Percentiles rank a stretch among this genome's conserved stretches.
These are phyloP conservation scores for Tremella fuciformis DNA, from an alignment of 768 basidiomycete genomes.

Conservation along the genomic window DNA sequence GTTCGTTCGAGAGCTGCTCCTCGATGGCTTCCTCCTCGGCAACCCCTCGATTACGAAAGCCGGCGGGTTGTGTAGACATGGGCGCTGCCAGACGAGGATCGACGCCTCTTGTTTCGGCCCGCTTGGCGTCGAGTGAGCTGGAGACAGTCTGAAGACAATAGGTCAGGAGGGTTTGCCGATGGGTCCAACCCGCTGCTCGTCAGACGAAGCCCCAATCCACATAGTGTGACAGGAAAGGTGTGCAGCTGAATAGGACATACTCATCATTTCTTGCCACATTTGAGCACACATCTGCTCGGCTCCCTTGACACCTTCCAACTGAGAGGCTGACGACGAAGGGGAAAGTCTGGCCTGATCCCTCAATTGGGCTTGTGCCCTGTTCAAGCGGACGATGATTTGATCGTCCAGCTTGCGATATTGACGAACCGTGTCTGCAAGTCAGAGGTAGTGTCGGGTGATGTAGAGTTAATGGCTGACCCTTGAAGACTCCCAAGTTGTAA, in stretches of 20 bases:
- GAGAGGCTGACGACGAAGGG: not conserved
- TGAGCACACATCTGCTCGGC: constrained; percentile 44
- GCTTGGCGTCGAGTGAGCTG: constrained; percentile 24
- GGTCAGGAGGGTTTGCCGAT: constrained; percentile 46
- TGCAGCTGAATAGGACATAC: constrained; percentile 21
- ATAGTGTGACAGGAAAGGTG: not conserved
- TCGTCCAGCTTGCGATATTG: constrained; percentile 51
- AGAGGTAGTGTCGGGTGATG: not conserved
- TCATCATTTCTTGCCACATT: constrained; percentile 51
- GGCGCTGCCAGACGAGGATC: constrained; percentile 2
- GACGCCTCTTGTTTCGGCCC: constrained; percentile 42
- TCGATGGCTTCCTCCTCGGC: constrained; percentile 8
- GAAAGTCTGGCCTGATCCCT: constrained; percentile 34
- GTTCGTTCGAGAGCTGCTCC: constrained; percentile 45
- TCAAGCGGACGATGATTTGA: constrained; percentile 48
- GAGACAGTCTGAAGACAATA: constrained; percentile 41
- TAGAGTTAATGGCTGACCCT: constrained; percentile 30
- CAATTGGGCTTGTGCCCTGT: constrained; percentile 46
- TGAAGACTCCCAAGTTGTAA: constrained; percentile 49
- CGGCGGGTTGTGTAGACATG: not conserved
- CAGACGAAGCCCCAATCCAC: not conserved
- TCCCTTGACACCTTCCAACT: constrained; percentile 11
- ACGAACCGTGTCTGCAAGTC: constrained; percentile 41
- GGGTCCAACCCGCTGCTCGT: constrained; percentile 46
- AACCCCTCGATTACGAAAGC: not conserved